Evolutionary conservation across 495 filamentous ascomycete genomes (phyloP), one percentile per base, ranked within the genome.

Genomic region (Hypomontagnella monticulosa): DNA sequence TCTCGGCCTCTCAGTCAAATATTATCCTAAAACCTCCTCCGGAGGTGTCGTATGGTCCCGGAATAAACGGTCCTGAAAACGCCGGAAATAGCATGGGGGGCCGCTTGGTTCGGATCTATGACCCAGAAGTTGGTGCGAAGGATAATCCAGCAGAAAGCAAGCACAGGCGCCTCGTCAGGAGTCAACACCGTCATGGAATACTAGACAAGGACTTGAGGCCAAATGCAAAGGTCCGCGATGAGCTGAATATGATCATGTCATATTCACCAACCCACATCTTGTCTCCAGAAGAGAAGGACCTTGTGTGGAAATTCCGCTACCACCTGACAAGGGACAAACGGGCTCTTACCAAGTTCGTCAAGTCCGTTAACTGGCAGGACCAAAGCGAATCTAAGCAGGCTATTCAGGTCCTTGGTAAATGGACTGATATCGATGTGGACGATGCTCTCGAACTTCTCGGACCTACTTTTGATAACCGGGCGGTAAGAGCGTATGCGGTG

Each of bases 131-230:
- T 53, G 91, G 91, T 1, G 87, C 89, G 4, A 84, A 84, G 46
- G 93, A 96, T 44, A 99, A 99, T 74, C 95, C 94, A 14, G 93
- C 91, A 12, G 95, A 99, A 78, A 93, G 87, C 78, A 98, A 97
- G 74, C 96, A 99, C 69, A 87, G 95, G 15, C 82, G 93, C 47
- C 85, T 99, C 34, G 91, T 97, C 48, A 87, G 95, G 65, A 95
- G 92, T 69, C 79, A 81, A 49, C 91, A 97, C 71, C 87, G 95
- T n/a, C 96, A 93, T 52, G 93, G 93, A 11, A 89, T 93, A 33
- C 79, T 97, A 66, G 95, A 98, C 73, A 88, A 94, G 41, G 95
- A 99, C 69, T 77, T 97, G 56, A 97, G 94, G 72, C 95, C 95
- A 1, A 97, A 98, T 70, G 91, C 93, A n/a, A 96, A 97, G 76